These are phyloP conservation scores for Westerdykella ornata DNA, from an alignment of 2,329 filamentous ascomycete species.

Conservation along the genomic window DNA sequence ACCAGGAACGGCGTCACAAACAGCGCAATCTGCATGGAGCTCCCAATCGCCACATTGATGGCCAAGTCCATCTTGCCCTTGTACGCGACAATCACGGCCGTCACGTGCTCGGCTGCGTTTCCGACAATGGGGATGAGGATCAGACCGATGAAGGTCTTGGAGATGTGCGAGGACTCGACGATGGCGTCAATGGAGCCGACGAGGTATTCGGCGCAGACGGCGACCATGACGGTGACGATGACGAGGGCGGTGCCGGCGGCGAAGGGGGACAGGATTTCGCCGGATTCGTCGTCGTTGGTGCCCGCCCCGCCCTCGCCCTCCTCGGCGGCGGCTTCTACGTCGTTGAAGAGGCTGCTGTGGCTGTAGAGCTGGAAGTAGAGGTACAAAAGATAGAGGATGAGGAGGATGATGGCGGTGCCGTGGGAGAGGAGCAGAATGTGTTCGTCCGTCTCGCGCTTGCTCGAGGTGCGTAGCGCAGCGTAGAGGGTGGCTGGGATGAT, in stretches of 20 bases:
- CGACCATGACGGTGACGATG: constrained; percentile 45
- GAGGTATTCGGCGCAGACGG: constrained; percentile 49
- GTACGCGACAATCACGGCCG: constrained; percentile 49
- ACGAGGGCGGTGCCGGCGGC: constrained; percentile 43
- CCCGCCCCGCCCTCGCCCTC: constrained; percentile 4
- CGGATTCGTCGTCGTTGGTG: constrained; percentile 29
- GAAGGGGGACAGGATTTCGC: constrained; percentile 41
- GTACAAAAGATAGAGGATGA: constrained; percentile 49
- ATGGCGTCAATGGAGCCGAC: constrained; percentile 51
- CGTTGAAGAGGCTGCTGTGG: constrained; percentile 45
- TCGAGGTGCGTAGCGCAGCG: constrained; percentile 39
- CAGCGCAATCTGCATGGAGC: constrained; percentile 51
- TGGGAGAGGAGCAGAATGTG: constrained; percentile 47
- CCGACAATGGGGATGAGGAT: constrained; percentile 53
- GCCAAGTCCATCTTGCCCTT: constrained; percentile 55
- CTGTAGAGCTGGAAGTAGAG: constrained; percentile 51
- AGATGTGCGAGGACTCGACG: constrained; percentile 46
- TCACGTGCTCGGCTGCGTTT: constrained; percentile 53
- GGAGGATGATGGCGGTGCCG: constrained; percentile 49
- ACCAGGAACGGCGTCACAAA: constrained; percentile 54
- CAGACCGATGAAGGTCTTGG: constrained; percentile 52
- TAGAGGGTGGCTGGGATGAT: constrained; percentile 51
- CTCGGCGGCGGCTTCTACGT: constrained; percentile 27
- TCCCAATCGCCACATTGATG: constrained; percentile 50
- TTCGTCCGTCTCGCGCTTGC: constrained; percentile 37